These are phyloP conservation scores for Tilletia setariae DNA, from an alignment of 1,284 basidiomycete genomes.

Conservation along the genomic window DNA sequence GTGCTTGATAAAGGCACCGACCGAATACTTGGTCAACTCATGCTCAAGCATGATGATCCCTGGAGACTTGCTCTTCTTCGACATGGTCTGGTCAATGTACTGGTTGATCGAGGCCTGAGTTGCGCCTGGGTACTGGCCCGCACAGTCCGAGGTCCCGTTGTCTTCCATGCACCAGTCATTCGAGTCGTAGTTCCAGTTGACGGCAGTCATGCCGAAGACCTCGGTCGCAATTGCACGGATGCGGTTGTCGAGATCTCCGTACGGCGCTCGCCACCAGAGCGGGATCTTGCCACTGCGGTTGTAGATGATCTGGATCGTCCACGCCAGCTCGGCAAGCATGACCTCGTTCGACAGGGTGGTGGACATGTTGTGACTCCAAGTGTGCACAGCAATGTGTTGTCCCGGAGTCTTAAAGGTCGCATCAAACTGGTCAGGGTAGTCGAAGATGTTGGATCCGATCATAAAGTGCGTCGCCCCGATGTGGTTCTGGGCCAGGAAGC, in stretches of 20 bases:
- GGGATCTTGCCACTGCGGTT: conserved; percentile 24
- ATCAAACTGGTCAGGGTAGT: conserved; percentile 12
- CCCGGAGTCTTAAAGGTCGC: conserved; percentile 45
- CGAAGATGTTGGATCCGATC: conserved; percentile 71
- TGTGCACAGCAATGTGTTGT: conserved; percentile 58
- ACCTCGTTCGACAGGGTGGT: conserved; percentile 25
- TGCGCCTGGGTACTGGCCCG: conserved; percentile 33
- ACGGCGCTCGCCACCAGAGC: conserved; percentile 28
- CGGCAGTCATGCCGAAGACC: conserved; percentile 53
- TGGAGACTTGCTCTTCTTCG: background rate
- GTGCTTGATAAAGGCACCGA: background rate
- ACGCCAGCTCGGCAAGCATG: conserved; percentile 26
- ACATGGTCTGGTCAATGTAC: conserved; percentile 2
- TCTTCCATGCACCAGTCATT: conserved; percentile 46
- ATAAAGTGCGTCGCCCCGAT: conserved; percentile 70
- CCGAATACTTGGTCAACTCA: background rate
- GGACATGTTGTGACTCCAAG: conserved; percentile 26
- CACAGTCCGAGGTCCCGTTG: conserved; percentile 27
- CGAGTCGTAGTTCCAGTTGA: conserved; percentile 55
- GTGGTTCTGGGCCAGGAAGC: conserved; percentile 65
- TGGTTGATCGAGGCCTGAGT: conserved; percentile 27
- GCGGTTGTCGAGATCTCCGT: conserved; percentile 44
- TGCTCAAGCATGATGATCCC: conserved; percentile 8
- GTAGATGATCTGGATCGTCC: conserved; percentile 30
- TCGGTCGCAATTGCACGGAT: conserved; percentile 44